Evolutionary conservation across 345 rosid species (phyloP).

Genomic region (Carallia brachiata): DNA sequence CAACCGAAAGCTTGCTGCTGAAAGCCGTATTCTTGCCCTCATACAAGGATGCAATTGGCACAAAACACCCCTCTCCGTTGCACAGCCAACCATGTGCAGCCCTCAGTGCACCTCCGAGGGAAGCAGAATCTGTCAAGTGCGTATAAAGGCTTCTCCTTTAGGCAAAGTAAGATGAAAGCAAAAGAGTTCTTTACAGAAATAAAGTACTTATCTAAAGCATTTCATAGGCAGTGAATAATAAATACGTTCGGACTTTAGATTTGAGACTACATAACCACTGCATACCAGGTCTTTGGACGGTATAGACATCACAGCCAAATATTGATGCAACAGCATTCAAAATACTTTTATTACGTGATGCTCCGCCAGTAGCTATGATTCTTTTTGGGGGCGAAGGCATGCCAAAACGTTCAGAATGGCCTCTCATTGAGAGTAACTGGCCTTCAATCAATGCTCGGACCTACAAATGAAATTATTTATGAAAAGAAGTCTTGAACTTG

Average conservation of each 20-base stretch:
- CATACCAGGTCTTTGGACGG: conserved; percentile 81
- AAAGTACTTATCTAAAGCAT: not conserved
- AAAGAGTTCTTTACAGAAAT: not conserved
- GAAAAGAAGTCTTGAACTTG: not conserved
- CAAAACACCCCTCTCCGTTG: conserved; percentile 59
- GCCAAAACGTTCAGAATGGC: conserved; percentile 82
- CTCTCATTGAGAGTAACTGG: conserved; percentile 84
- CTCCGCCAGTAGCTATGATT: conserved; percentile 90
- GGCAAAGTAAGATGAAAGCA: too few relatives aligned
- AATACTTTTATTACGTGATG: conserved; percentile 71
- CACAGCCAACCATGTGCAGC: conserved; percentile 94
- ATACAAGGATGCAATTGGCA: conserved; percentile 62
- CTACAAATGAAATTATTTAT: conserved; percentile 36
- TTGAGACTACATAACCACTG: not conserved
- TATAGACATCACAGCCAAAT: conserved; percentile 76
- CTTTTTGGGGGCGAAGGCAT: conserved; percentile 87
- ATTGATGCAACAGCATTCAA: conserved; percentile 62
- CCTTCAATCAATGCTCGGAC: conserved; percentile 87
- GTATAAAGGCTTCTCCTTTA: not conserved
- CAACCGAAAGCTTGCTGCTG: conserved; percentile 58
- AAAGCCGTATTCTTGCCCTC: conserved; percentile 61
- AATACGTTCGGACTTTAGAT: not conserved
- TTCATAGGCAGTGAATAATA: not conserved
- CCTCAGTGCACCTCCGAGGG: conserved; percentile 88
- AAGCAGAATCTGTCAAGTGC: conserved; percentile 68